Evolutionary conservation across 2,329 filamentous ascomycete genomes (phyloP).

Genomic region (Botrytis pseudocinerea): DNA sequence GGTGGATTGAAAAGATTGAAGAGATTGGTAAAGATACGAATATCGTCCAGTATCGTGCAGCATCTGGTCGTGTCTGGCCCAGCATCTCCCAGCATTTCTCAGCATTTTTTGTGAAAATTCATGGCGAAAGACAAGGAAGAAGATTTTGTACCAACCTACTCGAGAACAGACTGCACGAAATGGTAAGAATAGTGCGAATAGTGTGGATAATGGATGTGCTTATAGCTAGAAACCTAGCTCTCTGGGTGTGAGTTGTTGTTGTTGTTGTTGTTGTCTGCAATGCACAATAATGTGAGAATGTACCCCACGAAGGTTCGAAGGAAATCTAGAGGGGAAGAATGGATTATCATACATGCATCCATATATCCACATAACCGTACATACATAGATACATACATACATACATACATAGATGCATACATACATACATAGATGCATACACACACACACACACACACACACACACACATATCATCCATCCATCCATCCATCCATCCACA

Average conservation of each 20-base stretch:
- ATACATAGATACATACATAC: too few species aligned
- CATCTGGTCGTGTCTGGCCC: too few species aligned
- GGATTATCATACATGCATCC: neutral
- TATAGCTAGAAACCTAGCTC: neutral
- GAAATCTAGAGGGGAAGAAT: neutral
- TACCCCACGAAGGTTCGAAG: slow-evolving; percentile 13
- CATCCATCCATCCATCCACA: neutral
- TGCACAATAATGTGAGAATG: neutral
- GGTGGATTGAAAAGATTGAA: neutral
- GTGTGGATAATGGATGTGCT: neutral
- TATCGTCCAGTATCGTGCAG: neutral
- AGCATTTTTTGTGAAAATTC: neutral
- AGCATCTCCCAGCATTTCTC: neutral
- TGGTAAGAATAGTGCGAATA: neutral
- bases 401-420: neutral
- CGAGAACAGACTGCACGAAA: neutral
- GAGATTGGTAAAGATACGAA: neutral
- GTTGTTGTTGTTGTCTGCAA: neutral
- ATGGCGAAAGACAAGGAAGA: neutral
- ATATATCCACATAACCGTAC: too few species aligned
- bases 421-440: neutral
- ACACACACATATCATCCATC: neutral
- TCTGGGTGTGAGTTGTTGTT: neutral
- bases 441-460: neutral
- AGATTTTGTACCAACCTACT: slow-evolving; percentile 3